These are phyloP conservation scores for Ophiostoma triangulosporum DNA, from an alignment of 2,329 filamentous ascomycete genomes.

Conservation along the genomic window DNA sequence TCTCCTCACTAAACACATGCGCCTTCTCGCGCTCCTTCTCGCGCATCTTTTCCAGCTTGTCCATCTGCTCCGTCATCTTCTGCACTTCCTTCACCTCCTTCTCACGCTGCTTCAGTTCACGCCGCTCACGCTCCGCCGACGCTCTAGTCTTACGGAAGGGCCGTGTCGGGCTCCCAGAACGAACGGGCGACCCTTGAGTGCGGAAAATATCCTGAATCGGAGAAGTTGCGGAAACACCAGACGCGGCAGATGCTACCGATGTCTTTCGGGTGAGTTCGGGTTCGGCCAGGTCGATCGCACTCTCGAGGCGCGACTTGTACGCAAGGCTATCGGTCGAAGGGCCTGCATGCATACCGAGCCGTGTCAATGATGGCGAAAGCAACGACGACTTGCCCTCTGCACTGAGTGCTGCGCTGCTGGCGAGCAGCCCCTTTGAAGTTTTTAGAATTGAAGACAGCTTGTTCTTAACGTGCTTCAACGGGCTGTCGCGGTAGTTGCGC, in stretches of 20 bases:
- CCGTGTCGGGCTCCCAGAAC: slow-evolving; percentile 30
- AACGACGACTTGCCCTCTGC: slow-evolving; percentile 47
- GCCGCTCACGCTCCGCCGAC: slow-evolving; percentile 45
- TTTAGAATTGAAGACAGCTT: slow-evolving; percentile 85
- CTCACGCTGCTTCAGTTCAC: slow-evolving; percentile 44
- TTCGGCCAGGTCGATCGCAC: slow-evolving; percentile 27
- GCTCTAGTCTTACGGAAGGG: slow-evolving; percentile 39
- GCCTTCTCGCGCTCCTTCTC: slow-evolving; percentile 60
- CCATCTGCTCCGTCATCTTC: slow-evolving; percentile 44
- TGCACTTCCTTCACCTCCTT: slow-evolving; percentile 47
- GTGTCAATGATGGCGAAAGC: slow-evolving; percentile 38
- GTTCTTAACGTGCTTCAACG: slow-evolving; percentile 82
- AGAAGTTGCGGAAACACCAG: slow-evolving; percentile 14
- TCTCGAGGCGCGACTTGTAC: slow-evolving; percentile 15
- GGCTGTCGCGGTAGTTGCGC: slow-evolving; percentile 52
- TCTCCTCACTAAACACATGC: slow-evolving; percentile 41
- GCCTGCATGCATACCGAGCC: slow-evolving; percentile 29
- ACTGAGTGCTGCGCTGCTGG: slow-evolving; percentile 55
- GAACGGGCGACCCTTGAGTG: slow-evolving; percentile 13
- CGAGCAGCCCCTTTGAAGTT: slow-evolving; percentile 73
- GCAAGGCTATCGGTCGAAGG: slow-evolving; percentile 37
- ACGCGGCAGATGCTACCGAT: slow-evolving; percentile 5
- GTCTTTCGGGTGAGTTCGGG: slow-evolving; percentile 31
- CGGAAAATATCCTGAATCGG: slow-evolving; percentile 12
- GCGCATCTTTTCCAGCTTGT: slow-evolving; percentile 53